Conservation (phyloP, 2,329 filamentous ascomycete genomes). For the Fusarium setosum region DNA sequence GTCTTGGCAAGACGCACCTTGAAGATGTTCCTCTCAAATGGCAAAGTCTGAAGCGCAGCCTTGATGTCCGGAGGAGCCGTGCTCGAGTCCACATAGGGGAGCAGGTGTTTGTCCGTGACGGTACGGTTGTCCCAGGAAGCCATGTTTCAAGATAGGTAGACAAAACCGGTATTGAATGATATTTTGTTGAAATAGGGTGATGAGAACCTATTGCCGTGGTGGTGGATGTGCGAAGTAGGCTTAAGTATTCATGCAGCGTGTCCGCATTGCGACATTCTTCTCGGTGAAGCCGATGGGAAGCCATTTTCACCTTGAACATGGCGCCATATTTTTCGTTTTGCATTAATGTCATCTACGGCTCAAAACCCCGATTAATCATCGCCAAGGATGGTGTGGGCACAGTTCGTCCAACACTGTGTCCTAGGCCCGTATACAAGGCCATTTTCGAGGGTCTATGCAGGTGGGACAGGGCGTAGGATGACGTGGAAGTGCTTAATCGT, state of each 20-base stretch:
- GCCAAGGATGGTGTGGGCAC: neutral
- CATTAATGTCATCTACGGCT: too few species aligned
- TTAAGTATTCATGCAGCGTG: neutral
- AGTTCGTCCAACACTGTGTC: neutral
- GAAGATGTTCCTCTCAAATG: slow-evolving; percentile 23
- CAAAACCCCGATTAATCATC: neutral
- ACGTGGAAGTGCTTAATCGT: too few species aligned
- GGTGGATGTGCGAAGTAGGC: neutral
- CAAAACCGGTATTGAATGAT: neutral
- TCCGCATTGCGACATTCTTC: neutral
- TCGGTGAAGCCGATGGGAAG: neutral
- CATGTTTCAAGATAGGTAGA: neutral
- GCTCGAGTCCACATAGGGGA: slow-evolving; percentile 14
- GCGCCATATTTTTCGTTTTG: neutral
- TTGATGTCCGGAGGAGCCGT: slow-evolving; percentile 8
- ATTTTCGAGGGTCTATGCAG: too few species aligned
- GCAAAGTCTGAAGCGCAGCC: slow-evolving; percentile 13
- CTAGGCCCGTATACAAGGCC: neutral
- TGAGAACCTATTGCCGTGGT: neutral
- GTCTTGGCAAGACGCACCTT: neutral
- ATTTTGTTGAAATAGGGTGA: neutral
- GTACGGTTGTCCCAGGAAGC: slow-evolving; percentile 11
- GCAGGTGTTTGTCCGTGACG: slow-evolving; percentile 11
- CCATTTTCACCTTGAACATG: neutral
- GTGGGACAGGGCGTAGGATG: too few species aligned